These are phyloP conservation scores for Baeospora myosura DNA, from an alignment of 1,284 basidiomycete species.

Conservation along the genomic window DNA sequence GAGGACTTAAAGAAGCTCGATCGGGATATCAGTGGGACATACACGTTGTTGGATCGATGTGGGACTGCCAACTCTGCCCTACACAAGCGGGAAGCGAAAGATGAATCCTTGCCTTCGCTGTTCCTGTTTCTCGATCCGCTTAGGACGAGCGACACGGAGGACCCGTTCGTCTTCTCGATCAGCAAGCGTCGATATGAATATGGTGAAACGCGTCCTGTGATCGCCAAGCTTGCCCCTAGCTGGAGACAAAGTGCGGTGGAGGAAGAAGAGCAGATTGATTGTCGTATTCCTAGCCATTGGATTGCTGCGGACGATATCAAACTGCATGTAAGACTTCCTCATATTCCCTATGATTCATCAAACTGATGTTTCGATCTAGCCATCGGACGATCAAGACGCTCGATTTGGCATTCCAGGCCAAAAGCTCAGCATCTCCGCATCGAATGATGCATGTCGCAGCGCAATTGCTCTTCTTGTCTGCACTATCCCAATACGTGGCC, in stretches of 20 bases:
- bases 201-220: constrained; percentile 69
- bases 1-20: constrained; percentile 56
- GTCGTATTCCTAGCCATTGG: constrained; percentile 65
- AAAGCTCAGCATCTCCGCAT: constrained; percentile 44
- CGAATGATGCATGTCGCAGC: constrained; percentile 57
- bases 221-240: constrained; percentile 61
- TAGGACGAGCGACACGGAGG: constrained; percentile 62
- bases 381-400: constrained; percentile 50
- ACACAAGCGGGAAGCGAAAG: constrained; percentile 55
- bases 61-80: constrained; percentile 87
- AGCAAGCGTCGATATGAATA: constrained; percentile 74
- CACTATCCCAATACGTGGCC: constrained; percentile 57
- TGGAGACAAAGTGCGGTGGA: constrained; percentile 68
- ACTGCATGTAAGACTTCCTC: constrained; percentile 43
- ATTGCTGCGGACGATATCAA: constrained; percentile 34
- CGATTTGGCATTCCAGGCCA: constrained; percentile 58
- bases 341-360: neutral
- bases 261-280: constrained; percentile 42
- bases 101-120: constrained; percentile 49
- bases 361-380: constrained; percentile 29
- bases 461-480: constrained; percentile 78
- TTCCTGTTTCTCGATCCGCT: constrained; percentile 85
- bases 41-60: constrained; percentile 77
- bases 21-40: constrained; percentile 74
- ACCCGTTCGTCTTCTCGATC: constrained; percentile 79